phyloP scores from a whole-genome alignment of 371 early-diverging fungal genomes.

The Mucor piriformis region DNA sequence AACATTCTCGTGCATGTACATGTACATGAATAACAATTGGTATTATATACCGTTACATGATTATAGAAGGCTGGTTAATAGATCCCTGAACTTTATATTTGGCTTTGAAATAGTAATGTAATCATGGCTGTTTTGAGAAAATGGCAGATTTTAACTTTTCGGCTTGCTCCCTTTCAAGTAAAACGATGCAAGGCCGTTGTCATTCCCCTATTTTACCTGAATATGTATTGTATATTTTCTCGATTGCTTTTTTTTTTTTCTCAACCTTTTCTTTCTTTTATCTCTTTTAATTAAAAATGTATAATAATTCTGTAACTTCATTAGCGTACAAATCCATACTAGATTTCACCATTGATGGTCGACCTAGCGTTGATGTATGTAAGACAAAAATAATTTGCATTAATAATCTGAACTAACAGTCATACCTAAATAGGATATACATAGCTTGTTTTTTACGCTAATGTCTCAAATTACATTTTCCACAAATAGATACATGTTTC shows the following conservation, averaged over 20 bases:
- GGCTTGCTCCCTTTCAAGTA: neutral
- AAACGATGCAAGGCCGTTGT: neutral
- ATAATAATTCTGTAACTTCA: neutral
- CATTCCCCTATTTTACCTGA: neutral
- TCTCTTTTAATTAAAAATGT: neutral
- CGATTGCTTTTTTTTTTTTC: neutral
- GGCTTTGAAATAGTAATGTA: neutral
- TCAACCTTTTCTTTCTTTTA: neutral
- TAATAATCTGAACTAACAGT: neutral
- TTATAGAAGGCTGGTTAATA: too few species aligned
- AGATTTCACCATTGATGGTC: conserved; percentile 38
- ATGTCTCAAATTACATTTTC: conserved; percentile 9
- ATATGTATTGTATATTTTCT: neutral
- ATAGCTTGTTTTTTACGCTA: conserved; percentile 25
- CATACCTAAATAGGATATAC: conserved; percentile 19
- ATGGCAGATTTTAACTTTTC: neutral
- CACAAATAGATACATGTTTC: conserved; percentile 39
- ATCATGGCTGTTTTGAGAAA: neutral
- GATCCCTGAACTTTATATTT: too few species aligned
- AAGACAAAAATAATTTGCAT: neutral
- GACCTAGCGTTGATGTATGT: conserved; percentile 39
- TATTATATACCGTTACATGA: too few species aligned
- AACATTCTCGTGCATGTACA: too few species aligned
- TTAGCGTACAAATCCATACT: conserved; percentile 32
- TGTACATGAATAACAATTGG: too few species aligned